A percentile compares a stretch with the other conserved stretches of the same genome.
Evolutionary conservation across 805 yeast genomes (phyloP).

Genomic region (Starmerella tilneyi): DNA sequence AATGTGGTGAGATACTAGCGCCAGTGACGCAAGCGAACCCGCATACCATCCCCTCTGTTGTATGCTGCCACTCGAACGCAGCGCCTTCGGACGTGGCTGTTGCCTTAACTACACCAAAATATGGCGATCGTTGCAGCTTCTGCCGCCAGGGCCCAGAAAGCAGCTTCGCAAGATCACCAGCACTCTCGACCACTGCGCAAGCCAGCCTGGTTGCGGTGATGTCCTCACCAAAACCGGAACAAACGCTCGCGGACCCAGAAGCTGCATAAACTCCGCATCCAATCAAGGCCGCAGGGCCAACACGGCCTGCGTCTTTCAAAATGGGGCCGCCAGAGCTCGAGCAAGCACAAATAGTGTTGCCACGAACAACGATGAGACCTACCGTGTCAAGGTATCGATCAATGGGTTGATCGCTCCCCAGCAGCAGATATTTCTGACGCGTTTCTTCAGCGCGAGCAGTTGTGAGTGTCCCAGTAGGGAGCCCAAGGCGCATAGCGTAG

Average conservation of each 20-base stretch:
- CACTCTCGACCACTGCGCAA: constrained; percentile 1
- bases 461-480: background rate
- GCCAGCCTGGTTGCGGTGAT: constrained; percentile 30
- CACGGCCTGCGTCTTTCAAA: constrained; percentile 32
- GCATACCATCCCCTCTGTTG: constrained; percentile 21
- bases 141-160: constrained; percentile 6
- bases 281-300: constrained; percentile 36
- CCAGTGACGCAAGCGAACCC: constrained; percentile 7
- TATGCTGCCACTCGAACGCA: constrained; percentile 21
- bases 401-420: background rate
- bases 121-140: background rate
- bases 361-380: constrained; percentile 33
- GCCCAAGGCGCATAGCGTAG: constrained; percentile 18
- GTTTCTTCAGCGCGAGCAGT: constrained; percentile 1
- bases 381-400: constrained; percentile 32
- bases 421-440: background rate
- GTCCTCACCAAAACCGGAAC: constrained; percentile 37
- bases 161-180: background rate
- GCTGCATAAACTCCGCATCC: constrained; percentile 32
- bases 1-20: background rate
- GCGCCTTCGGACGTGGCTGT: background rate
- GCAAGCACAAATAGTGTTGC: constrained; percentile 27
- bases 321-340: constrained; percentile 36
- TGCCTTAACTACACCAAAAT: constrained; percentile 1
- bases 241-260: constrained; percentile 22